These are phyloP conservation scores for Fistulifera solaris DNA, from an alignment of 108 stramenopile genomes.

Conservation along the genomic window DNA sequence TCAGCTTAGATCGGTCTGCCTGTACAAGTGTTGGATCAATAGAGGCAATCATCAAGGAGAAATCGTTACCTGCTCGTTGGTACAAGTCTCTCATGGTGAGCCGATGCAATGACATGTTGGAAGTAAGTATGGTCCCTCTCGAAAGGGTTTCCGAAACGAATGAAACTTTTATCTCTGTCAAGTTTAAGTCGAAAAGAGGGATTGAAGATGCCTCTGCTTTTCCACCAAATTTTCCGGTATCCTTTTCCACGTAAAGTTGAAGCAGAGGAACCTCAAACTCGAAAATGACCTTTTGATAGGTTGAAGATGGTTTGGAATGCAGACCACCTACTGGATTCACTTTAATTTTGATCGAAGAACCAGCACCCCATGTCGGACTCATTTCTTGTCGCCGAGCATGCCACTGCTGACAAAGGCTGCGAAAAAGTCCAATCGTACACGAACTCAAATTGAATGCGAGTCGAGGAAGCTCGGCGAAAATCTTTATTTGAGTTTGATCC, in stretches of 20 bases:
- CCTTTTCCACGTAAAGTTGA: background rate
- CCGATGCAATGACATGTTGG: constrained; percentile 1
- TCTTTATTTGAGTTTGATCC: constrained; percentile 17
- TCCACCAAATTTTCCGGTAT: background rate
- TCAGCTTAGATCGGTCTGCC: background rate
- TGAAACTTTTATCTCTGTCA: constrained; percentile 41
- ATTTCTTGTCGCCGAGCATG: constrained; percentile 2
- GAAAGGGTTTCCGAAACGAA: constrained; percentile 33
- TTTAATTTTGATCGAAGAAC: constrained; percentile 2
- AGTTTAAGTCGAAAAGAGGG: constrained; percentile 27
- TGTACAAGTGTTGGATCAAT: background rate
- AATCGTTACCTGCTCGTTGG: background rate
- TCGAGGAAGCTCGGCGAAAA: constrained; percentile 43
- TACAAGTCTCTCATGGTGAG: background rate
- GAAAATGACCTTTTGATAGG: constrained; percentile 4
- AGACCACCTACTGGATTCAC: too few species aligned
- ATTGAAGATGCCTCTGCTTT: too few species aligned
- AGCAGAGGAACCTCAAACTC: background rate
- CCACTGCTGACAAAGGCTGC: constrained; percentile 32
- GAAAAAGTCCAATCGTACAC: constrained; percentile 43
- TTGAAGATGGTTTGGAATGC: background rate
- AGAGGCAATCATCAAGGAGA: background rate
- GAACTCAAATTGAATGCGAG: constrained; percentile 60
- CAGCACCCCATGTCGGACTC: constrained; percentile 9
- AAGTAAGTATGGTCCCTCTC: constrained; percentile 3